A percentile compares a stretch with the other conserved stretches of the same genome.
Conservation (phyloP, 305 asterid genomes). For the Fraxinus dipetala region DNA sequence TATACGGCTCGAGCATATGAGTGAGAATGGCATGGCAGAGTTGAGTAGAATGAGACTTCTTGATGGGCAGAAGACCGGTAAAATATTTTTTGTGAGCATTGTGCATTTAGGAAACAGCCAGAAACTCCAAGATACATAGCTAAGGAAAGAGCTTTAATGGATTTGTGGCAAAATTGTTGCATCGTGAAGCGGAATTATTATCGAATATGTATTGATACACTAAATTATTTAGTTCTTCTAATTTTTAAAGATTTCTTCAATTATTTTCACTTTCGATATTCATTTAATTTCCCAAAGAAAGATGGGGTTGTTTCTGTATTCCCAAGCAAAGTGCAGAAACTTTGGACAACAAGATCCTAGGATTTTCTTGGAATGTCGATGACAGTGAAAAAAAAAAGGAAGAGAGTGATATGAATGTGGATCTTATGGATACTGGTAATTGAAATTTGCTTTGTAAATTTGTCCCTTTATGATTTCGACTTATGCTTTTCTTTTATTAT, state of each 20-base stretch:
- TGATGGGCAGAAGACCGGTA: too few species aligned
- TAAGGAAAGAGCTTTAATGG: constrained; percentile 56
- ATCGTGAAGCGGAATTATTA: constrained; percentile 44
- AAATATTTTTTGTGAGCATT: too few species aligned
- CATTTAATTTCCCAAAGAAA: constrained; percentile 37
- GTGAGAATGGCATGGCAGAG: too few species aligned
- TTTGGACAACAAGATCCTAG: constrained; percentile 80
- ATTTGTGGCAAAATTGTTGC: constrained; percentile 48
- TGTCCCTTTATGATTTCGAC: background rate
- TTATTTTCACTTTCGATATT: background rate
- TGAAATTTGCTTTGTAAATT: background rate
- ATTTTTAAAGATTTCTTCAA: background rate
- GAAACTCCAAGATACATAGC: constrained; percentile 42
- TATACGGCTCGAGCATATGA: too few species aligned
- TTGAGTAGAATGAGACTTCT: too few species aligned
- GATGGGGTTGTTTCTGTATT: constrained; percentile 74
- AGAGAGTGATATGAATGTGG: constrained; percentile 63
- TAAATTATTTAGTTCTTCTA: background rate
- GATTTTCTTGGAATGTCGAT: constrained; percentile 60
- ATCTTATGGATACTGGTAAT: constrained; percentile 72
- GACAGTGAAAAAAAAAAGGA: constrained; percentile 28
- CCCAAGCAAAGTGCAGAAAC: constrained; percentile 39
- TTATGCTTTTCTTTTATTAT: background rate
- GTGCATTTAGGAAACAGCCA: too few species aligned
- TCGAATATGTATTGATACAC: constrained; percentile 28